Conservation (phyloP, 2,329 filamentous ascomycete genomes). For the Phialophora tarda region DNA sequence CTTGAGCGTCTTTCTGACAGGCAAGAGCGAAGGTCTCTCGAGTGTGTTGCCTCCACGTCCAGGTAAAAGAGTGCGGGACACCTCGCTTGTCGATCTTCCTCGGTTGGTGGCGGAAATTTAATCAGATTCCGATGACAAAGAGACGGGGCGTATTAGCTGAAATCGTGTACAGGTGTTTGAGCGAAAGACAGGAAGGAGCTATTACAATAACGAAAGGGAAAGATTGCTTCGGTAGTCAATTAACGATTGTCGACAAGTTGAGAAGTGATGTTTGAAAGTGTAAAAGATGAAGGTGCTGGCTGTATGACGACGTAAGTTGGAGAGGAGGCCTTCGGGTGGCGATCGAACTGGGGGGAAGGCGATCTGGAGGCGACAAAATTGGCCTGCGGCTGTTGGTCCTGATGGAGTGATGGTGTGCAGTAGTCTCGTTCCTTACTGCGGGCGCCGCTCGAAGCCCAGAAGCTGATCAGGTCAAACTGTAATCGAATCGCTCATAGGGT, state of each 20-base stretch:
- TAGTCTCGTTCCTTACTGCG: conserved; percentile 11
- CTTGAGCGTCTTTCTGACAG: conserved; percentile 7
- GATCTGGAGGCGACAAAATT: conserved; percentile 7
- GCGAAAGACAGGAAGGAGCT: conserved; percentile 32
- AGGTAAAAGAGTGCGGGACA: conserved; percentile 19
- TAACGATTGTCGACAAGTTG: conserved; percentile 29
- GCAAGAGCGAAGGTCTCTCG: conserved; percentile 10
- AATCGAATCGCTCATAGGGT: conserved; percentile 1
- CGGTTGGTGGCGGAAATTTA: conserved; percentile 20
- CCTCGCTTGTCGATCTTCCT: conserved; percentile 25
- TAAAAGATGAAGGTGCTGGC: conserved; percentile 17
- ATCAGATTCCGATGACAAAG: conserved; percentile 5
- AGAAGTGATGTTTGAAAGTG: conserved; percentile 26
- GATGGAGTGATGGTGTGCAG: conserved; percentile 16
- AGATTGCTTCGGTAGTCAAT: conserved; percentile 21
- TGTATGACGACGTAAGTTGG: conserved; percentile 34
- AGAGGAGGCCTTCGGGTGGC: conserved; percentile 31
- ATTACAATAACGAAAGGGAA: conserved; percentile 34
- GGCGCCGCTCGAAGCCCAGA: conserved; percentile 12
- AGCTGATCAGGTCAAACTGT: conserved; percentile 3
- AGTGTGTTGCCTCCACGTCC: conserved; percentile 9
- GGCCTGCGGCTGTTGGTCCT: conserved; percentile 1
- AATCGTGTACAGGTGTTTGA: conserved; percentile 21
- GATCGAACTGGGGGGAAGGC: conserved; percentile 21
- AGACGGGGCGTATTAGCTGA: conserved; percentile 7